phyloP scores from a whole-genome alignment of 345 rosid species.

The Populus alba region DNA sequence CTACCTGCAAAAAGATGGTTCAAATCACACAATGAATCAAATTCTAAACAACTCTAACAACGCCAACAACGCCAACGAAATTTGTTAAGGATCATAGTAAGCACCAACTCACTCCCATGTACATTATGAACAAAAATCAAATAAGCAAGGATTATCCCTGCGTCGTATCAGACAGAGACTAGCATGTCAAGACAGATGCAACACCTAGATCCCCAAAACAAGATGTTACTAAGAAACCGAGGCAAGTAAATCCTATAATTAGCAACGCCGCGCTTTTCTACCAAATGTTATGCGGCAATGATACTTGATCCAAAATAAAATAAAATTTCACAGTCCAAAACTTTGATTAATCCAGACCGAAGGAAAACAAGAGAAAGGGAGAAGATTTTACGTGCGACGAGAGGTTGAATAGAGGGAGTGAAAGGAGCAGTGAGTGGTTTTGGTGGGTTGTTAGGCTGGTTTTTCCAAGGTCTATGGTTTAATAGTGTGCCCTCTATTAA shows the following conservation, averaged over 20 bases:
- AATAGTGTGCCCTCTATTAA: neutral
- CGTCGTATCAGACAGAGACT: neutral
- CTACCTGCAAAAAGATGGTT: conserved; percentile 50
- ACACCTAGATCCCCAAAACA: no score
- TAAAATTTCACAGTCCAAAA: no score
- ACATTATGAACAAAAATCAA: neutral
- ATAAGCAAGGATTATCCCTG: neutral
- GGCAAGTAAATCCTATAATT: neutral
- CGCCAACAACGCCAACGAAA: no score
- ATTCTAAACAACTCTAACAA: neutral
- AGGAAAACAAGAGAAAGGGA: neutral
- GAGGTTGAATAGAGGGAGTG: conserved; percentile 48
- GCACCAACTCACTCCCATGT: neutral
- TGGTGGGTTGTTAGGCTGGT: neutral
- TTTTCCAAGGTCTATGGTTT: neutral
- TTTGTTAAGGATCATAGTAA: no score
- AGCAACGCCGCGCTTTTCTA: neutral
- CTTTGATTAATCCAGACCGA: neutral
- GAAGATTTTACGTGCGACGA: conserved; percentile 59
- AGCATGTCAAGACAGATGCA: no score
- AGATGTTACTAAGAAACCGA: no score
- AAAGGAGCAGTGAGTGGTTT: conserved; percentile 39
- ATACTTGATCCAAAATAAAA: no score
- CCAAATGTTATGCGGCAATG: no score
- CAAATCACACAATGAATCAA: neutral